Evolutionary conservation across 2,329 filamentous ascomycete genomes (phyloP).

Genomic region (Chaetomium globosum): DNA sequence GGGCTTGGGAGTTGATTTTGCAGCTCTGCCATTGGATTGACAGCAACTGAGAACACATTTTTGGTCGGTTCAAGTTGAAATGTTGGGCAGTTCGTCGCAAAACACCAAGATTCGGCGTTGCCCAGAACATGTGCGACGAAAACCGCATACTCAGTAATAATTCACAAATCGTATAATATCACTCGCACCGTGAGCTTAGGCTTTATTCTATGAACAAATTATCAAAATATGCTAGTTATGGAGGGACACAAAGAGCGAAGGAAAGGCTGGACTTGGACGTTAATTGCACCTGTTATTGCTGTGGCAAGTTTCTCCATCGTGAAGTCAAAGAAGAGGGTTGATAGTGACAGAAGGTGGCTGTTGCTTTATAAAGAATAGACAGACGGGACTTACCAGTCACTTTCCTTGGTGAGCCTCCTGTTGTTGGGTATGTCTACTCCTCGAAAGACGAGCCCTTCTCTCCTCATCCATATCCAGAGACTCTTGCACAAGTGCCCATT

Average conservation of each 20-base stretch:
- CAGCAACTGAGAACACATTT: not conserved
- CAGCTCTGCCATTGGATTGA: too few relatives aligned
- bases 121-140: not conserved
- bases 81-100: not conserved
- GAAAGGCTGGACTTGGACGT: not conserved
- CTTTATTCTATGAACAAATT: not conserved
- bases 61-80: not conserved
- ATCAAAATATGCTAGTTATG: not conserved
- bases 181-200: not conserved
- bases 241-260: not conserved
- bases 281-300: not conserved
- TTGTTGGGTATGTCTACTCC: not conserved
- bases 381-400: too few relatives aligned
- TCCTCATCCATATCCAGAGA: not conserved
- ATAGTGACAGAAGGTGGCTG: too few relatives aligned
- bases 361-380: too few relatives aligned
- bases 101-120: not conserved
- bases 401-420: not conserved
- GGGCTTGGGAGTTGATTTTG: too few relatives aligned
- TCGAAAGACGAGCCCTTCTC: not conserved
- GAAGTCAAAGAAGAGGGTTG: not conserved
- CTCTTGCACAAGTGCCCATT: too few relatives aligned
- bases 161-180: not conserved
- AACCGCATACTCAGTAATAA: not conserved
- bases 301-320: too few relatives aligned